Evolutionary conservation across 805 yeast species (phyloP).

Genomic region (Phaffomyces opuntiae): DNA sequence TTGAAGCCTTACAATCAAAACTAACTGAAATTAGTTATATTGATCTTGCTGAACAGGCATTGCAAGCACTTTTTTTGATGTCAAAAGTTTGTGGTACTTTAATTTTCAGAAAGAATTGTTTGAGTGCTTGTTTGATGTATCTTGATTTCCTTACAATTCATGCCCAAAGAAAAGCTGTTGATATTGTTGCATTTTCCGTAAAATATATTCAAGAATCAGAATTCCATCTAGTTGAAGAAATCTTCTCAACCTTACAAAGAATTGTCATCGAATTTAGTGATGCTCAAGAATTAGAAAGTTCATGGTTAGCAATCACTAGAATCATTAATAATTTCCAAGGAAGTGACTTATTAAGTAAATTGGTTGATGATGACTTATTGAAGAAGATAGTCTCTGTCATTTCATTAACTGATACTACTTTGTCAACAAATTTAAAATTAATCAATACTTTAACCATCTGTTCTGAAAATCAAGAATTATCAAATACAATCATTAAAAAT

Average conservation of each 20-base stretch:
- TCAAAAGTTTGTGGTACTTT: constrained; percentile 45
- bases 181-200: constrained; percentile 66
- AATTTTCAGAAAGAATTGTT: constrained; percentile 52
- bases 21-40: constrained; percentile 72
- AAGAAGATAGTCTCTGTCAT: constrained; percentile 25
- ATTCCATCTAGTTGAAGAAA: constrained; percentile 43
- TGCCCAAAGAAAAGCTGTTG: constrained; percentile 77
- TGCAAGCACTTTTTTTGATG: constrained; percentile 65
- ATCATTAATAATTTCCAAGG: constrained; percentile 43
- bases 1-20: constrained; percentile 58
- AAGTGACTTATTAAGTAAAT: constrained; percentile 38
- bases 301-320: constrained; percentile 58
- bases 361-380: constrained; percentile 32
- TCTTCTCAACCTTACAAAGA: constrained; percentile 52
- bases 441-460: constrained; percentile 36
- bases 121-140: constrained; percentile 59
- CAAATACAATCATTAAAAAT: constrained; percentile 39
- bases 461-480: constrained; percentile 33
- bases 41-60: constrained; percentile 87
- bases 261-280: constrained; percentile 52
- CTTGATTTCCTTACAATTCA: constrained; percentile 86
- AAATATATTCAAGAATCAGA: constrained; percentile 37
- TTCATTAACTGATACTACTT: constrained; percentile 23
- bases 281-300: constrained; percentile 49
- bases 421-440: constrained; percentile 26